Conservation (phyloP, 768 basidiomycete species). For the Kondoa malvinella region DNA sequence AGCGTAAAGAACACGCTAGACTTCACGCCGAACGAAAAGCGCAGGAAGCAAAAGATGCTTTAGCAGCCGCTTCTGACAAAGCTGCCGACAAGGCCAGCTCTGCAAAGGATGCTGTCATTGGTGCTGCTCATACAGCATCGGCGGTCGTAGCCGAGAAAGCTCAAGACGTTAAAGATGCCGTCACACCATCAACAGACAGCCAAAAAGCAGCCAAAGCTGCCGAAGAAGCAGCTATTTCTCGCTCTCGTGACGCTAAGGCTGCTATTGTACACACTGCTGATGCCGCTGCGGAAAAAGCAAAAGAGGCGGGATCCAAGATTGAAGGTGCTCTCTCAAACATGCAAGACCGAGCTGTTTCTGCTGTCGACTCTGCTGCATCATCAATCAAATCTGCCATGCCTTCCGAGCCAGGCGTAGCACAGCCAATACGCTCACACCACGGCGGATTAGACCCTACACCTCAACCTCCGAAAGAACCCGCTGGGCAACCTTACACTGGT, state of each 20-base stretch:
- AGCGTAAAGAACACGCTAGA: background rate
- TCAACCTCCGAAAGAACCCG: slow-evolving; percentile 27
- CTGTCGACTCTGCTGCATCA: slow-evolving; percentile 32
- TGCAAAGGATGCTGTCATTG: background rate
- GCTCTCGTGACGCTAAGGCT: background rate
- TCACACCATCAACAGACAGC: background rate
- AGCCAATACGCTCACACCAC: slow-evolving; percentile 20
- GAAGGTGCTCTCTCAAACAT: slow-evolving; percentile 26
- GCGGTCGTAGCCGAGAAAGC: background rate
- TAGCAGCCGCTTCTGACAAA: background rate
- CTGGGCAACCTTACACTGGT: slow-evolving; percentile 41
- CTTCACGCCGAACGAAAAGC: background rate
- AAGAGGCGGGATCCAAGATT: slow-evolving; percentile 24
- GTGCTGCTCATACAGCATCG: background rate
- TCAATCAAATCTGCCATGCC: slow-evolving; percentile 31
- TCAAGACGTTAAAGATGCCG: background rate
- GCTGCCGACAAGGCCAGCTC: background rate
- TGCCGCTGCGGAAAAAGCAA: background rate
- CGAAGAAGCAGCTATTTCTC: background rate
- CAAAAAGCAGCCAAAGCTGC: background rate
- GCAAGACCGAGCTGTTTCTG: no score
- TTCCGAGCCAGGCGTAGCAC: slow-evolving; percentile 1
- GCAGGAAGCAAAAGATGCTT: background rate
- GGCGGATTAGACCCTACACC: slow-evolving; percentile 30
- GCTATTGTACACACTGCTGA: background rate